phyloP scores from a whole-genome alignment of 202 grass and related monocot genomes.

The Dendrocalamus latiflorus region DNA sequence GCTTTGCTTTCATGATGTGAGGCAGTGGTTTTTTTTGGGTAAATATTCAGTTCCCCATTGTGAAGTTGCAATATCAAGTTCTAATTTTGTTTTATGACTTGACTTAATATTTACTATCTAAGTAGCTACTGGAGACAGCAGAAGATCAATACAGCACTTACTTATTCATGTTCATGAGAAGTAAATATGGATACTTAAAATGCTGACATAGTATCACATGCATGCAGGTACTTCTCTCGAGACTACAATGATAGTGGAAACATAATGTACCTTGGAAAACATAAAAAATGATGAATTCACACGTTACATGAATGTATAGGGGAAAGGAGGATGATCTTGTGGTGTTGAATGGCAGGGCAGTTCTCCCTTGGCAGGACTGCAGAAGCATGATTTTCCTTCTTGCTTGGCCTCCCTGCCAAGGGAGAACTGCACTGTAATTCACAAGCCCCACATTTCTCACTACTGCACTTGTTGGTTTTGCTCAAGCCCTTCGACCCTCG shows the following conservation, averaged over 20 bases:
- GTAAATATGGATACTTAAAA: not conserved
- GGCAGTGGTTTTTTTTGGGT: not conserved
- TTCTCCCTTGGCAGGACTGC: constrained; percentile 10
- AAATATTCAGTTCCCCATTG: not conserved
- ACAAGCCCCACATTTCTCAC: not conserved
- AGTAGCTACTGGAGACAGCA: not conserved
- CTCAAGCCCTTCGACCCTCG: not conserved
- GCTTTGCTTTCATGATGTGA: not conserved
- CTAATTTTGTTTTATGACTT: not conserved
- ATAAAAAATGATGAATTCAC: not conserved
- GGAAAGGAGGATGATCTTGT: not conserved
- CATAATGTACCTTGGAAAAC: not conserved
- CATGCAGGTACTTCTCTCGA: not conserved
- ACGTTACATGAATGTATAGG: not conserved
- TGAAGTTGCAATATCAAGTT: not conserved
- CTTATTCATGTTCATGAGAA: not conserved
- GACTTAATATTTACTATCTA: not conserved
- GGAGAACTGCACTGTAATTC: constrained; percentile 13
- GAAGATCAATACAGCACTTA: not conserved
- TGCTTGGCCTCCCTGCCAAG: not conserved
- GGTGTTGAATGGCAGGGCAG: constrained; percentile 18
- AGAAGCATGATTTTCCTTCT: not conserved
- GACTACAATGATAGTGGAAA: not conserved
- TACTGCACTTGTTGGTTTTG: not conserved
- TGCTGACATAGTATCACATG: not conserved